Conservation (phyloP, 192 early-diverging fungal genomes). For the Gamsiella multidivaricata region DNA sequence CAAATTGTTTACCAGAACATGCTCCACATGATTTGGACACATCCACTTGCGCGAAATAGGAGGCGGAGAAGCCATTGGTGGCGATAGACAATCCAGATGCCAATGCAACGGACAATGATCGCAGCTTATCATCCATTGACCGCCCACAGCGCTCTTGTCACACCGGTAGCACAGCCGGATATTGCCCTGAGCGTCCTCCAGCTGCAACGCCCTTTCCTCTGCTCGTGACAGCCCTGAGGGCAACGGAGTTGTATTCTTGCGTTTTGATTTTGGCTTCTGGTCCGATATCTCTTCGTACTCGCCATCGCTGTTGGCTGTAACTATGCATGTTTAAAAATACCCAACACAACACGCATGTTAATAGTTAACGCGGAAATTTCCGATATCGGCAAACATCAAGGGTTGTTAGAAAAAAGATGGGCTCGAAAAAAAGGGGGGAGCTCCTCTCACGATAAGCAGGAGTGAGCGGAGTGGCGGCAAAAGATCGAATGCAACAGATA, state of each 20-base stretch:
- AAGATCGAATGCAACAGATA: background rate
- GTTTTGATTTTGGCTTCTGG: constrained; percentile 41
- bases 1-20: constrained; percentile 53
- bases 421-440: background rate
- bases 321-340: constrained; percentile 16
- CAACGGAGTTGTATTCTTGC: constrained; percentile 3
- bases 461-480: too few relatives aligned
- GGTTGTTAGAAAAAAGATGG: background rate
- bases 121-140: constrained; percentile 58
- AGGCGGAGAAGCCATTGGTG: constrained; percentile 60
- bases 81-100: constrained; percentile 67
- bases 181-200: constrained; percentile 51
- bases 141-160: constrained; percentile 47
- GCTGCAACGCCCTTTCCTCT: constrained; percentile 44
- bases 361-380: too few relatives aligned
- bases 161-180: constrained; percentile 58
- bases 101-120: constrained; percentile 64
- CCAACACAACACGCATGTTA: too few relatives aligned
- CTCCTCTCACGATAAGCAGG: background rate
- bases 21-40: constrained; percentile 64
- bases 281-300: constrained; percentile 55
- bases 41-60: constrained; percentile 61
- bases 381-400: too few relatives aligned
- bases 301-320: constrained; percentile 53
- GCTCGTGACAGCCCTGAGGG: background rate